These are phyloP conservation scores for Aureobasidium sp. DNA, from an alignment of 2,329 filamentous ascomycete genomes.

Conservation along the genomic window DNA sequence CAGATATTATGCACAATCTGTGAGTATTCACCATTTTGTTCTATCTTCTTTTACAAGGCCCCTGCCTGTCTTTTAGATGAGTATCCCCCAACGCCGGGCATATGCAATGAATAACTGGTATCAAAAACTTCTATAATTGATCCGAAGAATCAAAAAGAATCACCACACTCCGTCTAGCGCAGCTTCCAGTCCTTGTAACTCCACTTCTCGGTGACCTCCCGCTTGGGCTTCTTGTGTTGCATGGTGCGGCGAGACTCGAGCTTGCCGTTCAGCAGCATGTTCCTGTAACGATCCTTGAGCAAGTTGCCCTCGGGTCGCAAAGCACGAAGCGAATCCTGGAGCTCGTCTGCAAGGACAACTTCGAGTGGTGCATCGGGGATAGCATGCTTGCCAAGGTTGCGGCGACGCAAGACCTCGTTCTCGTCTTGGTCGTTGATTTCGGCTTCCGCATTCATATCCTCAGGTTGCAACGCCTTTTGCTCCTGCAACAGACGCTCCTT, in stretches of 20 bases:
- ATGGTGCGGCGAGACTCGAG: conserved; percentile 75
- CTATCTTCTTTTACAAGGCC: background rate
- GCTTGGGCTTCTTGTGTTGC: conserved; percentile 76
- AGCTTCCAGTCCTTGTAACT: conserved; percentile 87
- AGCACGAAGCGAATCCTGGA: conserved; percentile 43
- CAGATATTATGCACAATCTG: too few relatives aligned
- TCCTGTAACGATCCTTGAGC: conserved; percentile 85
- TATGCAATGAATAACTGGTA: conserved; percentile 6
- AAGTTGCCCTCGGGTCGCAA: conserved; percentile 91
- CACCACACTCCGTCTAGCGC: background rate
- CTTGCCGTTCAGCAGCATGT: conserved; percentile 79
- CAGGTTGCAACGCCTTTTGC: conserved; percentile 19
- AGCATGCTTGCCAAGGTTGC: conserved; percentile 61
- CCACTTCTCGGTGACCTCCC: conserved; percentile 90
- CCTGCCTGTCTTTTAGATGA: background rate
- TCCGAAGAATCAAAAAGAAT: background rate
- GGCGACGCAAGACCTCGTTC: conserved; percentile 51
- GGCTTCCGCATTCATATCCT: conserved; percentile 25
- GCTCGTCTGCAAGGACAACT: conserved; percentile 44
- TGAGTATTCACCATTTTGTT: background rate
- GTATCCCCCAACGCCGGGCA: conserved; percentile 4
- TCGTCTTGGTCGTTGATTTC: conserved; percentile 20
- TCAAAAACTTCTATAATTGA: background rate
- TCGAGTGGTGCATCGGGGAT: conserved; percentile 60
- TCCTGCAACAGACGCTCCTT: conserved; percentile 37